These are phyloP conservation scores for Aquilaria yunnanensis DNA, from an alignment of 345 rosid genomes.

Conservation along the genomic window DNA sequence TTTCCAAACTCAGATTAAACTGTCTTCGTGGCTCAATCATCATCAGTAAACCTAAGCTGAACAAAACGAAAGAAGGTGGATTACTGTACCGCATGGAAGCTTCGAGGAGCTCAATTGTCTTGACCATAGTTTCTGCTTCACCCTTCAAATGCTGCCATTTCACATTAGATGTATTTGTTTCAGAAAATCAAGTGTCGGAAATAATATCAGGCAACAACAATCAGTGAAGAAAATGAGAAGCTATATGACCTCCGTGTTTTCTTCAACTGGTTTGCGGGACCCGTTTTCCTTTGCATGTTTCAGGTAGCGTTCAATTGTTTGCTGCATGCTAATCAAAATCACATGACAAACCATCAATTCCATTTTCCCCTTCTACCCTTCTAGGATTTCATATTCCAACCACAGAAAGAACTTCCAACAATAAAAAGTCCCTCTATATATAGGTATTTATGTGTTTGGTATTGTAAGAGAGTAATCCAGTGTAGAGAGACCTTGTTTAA, in stretches of 20 bases:
- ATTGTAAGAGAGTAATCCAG: too few species aligned
- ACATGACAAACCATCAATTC: slow-evolving; percentile 2
- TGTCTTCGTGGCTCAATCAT: not conserved
- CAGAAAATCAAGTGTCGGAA: not conserved
- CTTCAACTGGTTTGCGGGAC: slow-evolving; percentile 17
- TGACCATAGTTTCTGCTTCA: slow-evolving; percentile 65
- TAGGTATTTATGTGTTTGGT: too few species aligned
- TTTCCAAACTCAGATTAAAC: not conserved
- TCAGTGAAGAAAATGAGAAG: not conserved
- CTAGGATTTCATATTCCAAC: too few species aligned
- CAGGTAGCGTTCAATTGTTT: slow-evolving; percentile 31
- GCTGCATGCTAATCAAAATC: slow-evolving; percentile 26
- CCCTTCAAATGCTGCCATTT: slow-evolving; percentile 61
- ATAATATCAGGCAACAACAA: not conserved
- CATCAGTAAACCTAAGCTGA: not conserved
- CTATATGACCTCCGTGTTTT: slow-evolving; percentile 25
- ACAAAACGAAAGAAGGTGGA: not conserved
- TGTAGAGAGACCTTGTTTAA: too few species aligned
- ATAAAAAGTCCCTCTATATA: too few species aligned
- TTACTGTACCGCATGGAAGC: slow-evolving; percentile 51
- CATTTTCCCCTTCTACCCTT: not conserved
- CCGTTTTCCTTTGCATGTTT: slow-evolving; percentile 21
- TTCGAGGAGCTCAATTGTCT: slow-evolving; percentile 80
- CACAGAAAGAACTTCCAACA: too few species aligned
- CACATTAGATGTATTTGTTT: slow-evolving; percentile 1